Evolutionary conservation across 257 asterid species (phyloP), one percentile per base, ranked within the genome.

Genomic region (Gardenia jasminoides): DNA sequence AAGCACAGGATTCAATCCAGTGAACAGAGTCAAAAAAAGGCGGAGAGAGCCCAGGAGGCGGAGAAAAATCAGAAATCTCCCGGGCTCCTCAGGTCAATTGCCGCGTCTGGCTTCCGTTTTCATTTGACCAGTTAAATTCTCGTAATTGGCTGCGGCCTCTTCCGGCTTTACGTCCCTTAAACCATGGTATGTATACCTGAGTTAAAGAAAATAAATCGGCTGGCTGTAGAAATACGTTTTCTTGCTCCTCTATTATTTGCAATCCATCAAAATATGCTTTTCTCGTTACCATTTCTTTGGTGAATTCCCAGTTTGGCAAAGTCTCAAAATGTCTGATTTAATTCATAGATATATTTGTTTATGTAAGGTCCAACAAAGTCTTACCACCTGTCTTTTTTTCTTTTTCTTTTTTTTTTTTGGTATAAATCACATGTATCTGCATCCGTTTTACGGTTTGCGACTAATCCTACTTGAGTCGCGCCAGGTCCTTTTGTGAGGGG

Each of bases 71-170:
- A 2, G 4, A 36, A 36, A n/a, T n/a, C n/a, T n/a, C n/a, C n/a
- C n/a, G n/a, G 41, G 41, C 41, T 36, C 41, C 41, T 36, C 4
- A 36, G 16, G 43, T 28, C 26, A 72, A 50, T 43, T 76, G 58
- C 79, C 72, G 62, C 13, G 62, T 64, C 64, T 76, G 72, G 7
- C 79, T 62, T 76, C 79, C 72, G 64, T 64, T 44, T 76, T 28
- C 7, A 0, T 61, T 70, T 76, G 61, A 54, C 41, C 15, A 20
- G 78, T 13, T 43, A 44, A 22, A 1, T 36, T 26, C 44, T 76
- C 72, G 28, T 17, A 64, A 6, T 43, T 76, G 79, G 79, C 72
- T 64, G 79, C n/a, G n/a, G n/a, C 61, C 46, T 7, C 54, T 28
- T 31, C n/a, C n/a, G n/a, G n/a, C n/a, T n/a, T n/a, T 3, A 2